phyloP scores from a whole-genome alignment of 176 grass and related monocot genomes.

The Phoenix dactylifera region DNA sequence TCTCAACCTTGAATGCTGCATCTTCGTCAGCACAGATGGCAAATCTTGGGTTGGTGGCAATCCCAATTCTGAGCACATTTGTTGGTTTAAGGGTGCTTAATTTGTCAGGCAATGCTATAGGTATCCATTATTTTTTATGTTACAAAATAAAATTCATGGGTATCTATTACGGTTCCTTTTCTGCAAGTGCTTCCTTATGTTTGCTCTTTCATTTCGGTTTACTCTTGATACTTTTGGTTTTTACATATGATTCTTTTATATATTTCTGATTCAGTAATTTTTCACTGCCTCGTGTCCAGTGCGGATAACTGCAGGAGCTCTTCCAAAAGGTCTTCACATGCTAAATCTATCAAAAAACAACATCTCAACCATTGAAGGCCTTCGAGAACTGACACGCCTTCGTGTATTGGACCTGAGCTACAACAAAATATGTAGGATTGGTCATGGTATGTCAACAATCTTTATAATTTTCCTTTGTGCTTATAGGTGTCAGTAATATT shows the following conservation, averaged over 20 bases:
- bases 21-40: constrained; percentile 63
- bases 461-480: background rate
- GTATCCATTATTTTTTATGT: constrained; percentile 29
- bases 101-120: constrained; percentile 75
- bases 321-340: constrained; percentile 94
- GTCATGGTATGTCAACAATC: constrained; percentile 52
- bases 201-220: too few relatives aligned
- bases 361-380: constrained; percentile 83
- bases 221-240: background rate
- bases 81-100: constrained; percentile 56
- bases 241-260: background rate
- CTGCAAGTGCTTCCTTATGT: too few relatives aligned
- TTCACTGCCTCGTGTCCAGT: constrained; percentile 30
- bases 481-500: too few relatives aligned
- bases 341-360: constrained; percentile 88
- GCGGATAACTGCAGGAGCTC: constrained; percentile 62
- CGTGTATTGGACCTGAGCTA: constrained; percentile 79
- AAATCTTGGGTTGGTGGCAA: constrained; percentile 25
- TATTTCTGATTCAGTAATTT: constrained; percentile 18
- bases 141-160: constrained; percentile 10
- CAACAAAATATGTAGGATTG: constrained; percentile 81
- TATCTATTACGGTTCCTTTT: background rate
- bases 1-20: constrained; percentile 67
- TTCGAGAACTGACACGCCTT: constrained; percentile 75
- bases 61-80: constrained; percentile 68